Conservation (phyloP, 768 basidiomycete species). For the Kwoniella newhampshirensis region DNA sequence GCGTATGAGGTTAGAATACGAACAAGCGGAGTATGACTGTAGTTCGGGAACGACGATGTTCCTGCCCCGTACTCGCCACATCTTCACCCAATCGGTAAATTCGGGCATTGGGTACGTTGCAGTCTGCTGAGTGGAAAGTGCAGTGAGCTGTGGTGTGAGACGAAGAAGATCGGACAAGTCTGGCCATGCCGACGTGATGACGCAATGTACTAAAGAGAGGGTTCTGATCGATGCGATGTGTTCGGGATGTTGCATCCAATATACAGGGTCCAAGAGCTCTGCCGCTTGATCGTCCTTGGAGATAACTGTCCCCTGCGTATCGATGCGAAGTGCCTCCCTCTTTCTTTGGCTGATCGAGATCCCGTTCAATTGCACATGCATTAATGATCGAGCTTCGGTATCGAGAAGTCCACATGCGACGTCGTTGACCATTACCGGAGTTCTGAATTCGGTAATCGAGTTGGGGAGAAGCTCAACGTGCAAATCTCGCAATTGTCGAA, state of each 20-base stretch:
- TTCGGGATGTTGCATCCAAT: slow-evolving; percentile 2
- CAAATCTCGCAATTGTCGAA: too few relatives aligned
- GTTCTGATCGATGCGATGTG: slow-evolving; percentile 4
- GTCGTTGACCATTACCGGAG: neutral
- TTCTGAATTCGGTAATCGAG: too few relatives aligned
- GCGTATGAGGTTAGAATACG: neutral
- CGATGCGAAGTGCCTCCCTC: neutral
- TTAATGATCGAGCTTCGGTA: neutral
- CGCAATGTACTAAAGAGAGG: slow-evolving; percentile 1
- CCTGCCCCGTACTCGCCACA: neutral
- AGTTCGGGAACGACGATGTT: neutral
- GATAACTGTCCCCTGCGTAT: neutral
- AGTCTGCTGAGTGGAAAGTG: too few relatives aligned
- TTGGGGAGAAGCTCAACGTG: too few relatives aligned
- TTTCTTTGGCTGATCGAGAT: neutral
- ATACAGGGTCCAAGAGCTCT: neutral
- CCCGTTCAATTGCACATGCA: slow-evolving; percentile 7
- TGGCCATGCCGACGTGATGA: slow-evolving; percentile 1
- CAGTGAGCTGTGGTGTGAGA: slow-evolving; percentile 1
- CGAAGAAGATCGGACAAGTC: slow-evolving; percentile 2
- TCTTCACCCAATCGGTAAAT: too few relatives aligned
- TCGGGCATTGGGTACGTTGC: too few relatives aligned
- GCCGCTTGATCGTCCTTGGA: neutral
- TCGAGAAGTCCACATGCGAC: slow-evolving; percentile 8
- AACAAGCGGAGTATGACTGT: neutral